These are phyloP conservation scores for Myriosclerotinia duriaeana DNA, from an alignment of 2,329 filamentous ascomycete species.

Conservation along the genomic window DNA sequence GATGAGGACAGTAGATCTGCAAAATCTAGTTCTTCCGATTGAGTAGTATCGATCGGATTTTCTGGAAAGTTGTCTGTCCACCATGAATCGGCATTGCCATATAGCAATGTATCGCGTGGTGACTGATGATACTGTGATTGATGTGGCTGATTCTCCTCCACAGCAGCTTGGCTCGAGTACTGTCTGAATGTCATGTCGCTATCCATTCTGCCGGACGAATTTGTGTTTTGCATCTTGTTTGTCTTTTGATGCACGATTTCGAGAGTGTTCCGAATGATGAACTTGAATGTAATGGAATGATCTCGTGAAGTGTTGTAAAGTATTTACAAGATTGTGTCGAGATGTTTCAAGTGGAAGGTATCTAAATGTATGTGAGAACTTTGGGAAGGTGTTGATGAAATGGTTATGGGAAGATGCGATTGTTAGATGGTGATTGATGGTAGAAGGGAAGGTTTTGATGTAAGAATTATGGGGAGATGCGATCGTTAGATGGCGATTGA, in stretches of 20 bases:
- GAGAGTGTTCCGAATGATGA: neutral
- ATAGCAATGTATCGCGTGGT: neutral
- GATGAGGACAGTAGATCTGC: neutral
- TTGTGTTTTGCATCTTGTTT: neutral
- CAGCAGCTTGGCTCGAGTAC: too few species aligned
- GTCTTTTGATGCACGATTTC: too few species aligned
- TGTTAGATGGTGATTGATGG: too few species aligned
- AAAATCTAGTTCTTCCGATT: neutral
- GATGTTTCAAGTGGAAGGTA: neutral
- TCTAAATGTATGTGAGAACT: too few species aligned
- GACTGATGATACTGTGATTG: neutral
- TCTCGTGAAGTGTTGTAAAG: neutral
- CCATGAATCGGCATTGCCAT: neutral
- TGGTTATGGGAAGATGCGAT: too few species aligned
- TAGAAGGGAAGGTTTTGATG: neutral
- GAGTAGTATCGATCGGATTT: too few species aligned
- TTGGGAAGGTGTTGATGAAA: too few species aligned
- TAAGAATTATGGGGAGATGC: neutral
- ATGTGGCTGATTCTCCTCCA: neutral
- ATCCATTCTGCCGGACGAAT: neutral
- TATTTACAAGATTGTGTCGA: neutral
- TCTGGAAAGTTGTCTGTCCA: neutral
- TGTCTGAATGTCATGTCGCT: neutral
- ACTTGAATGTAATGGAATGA: neutral
- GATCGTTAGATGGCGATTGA: neutral